Percentiles rank a stretch among this genome's conserved stretches.
phyloP scores from a whole-genome alignment of 2,329 filamentous ascomycete species.

The Arthrobotrys iridis region DNA sequence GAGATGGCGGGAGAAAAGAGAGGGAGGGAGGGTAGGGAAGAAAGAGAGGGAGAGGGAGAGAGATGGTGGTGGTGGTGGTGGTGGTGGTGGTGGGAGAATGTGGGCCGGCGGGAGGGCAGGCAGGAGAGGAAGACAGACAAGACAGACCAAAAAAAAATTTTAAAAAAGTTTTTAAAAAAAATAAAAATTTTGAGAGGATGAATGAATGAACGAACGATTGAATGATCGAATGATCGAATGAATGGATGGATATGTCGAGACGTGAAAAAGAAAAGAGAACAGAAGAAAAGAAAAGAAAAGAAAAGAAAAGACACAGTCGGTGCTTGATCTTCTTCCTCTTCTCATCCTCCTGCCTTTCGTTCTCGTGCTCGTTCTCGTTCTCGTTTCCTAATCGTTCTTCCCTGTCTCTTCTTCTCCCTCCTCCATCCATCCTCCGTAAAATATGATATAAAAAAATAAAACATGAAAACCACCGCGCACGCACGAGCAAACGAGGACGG shows the following conservation, averaged over 20 bases:
- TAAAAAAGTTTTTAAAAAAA: slow-evolving; percentile 8
- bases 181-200: neutral
- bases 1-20: slow-evolving; percentile 5
- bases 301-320: neutral
- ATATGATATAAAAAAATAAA: slow-evolving; percentile 25
- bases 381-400: slow-evolving; percentile 4
- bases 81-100: neutral
- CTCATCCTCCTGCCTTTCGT: neutral
- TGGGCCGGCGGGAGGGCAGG: slow-evolving; percentile 4
- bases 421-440: neutral
- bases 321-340: neutral
- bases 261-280: neutral
- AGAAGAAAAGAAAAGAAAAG: neutral
- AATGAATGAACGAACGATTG: neutral
- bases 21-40: slow-evolving; percentile 3
- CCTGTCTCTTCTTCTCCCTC: neutral
- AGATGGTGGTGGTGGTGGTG: slow-evolving; percentile 33
- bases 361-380: neutral
- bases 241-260: neutral
- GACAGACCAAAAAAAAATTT: slow-evolving; percentile 40
- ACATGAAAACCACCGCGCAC: neutral
- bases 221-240: neutral
- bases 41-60: slow-evolving; percentile 28
- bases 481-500: slow-evolving; percentile 26
- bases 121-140: slow-evolving; percentile 35